Base-by-base conservation (phyloP, 2,329 filamentous ascomycete species). In the Aspergillus sp. region DNA sequence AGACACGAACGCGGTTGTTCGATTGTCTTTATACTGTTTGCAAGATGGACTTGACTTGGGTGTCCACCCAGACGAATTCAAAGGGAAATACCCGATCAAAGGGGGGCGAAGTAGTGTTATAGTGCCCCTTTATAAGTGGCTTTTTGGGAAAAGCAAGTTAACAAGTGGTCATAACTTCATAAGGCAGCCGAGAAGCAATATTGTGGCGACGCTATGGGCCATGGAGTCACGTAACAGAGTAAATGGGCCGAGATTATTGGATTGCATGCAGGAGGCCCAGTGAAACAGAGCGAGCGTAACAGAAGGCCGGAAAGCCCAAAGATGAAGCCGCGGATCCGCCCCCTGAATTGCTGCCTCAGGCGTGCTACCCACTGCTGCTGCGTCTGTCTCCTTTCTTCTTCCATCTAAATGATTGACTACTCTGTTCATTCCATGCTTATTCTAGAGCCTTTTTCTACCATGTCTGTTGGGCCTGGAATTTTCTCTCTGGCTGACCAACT, bases 311-410 rank as follows among this genome's bases (percentile, higher is more conserved):
- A 53, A 43, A 34, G 13, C n/a, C 34, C 54, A 43, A 53, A 61
- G 30, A 41, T 62, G 58, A 60, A 57, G 57, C 58, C 58, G 57
- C 49, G 61, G 55, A 58, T 59, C 58, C 62, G 55, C 58, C 63
- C 62, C 62, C 62, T 65, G 57, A 62, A 61, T 43, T 50, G 54
- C 42, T 52, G 61, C 56, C 54, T 61, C 24, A 60, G 60, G 57
- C 53, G 36, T 26, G 36, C 44, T 49, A 38, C 49, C 42, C 55
- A 56, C 45, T 49, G 49, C 48, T 26, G 44, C 45, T 41, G 51
- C 18, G 26, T 44, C 17, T 52, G 47, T 43, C 48, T 44, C 51
- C 53, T 53, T 58, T 48, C 39, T 55, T 57, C 52, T 41, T 30
- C 53, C 34, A 48, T 32, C 41, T 22, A 30, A 30, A 24, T 49